phyloP scores from a whole-genome alignment of 108 stramenopile species.

The Skeletonema marinoi region DNA sequence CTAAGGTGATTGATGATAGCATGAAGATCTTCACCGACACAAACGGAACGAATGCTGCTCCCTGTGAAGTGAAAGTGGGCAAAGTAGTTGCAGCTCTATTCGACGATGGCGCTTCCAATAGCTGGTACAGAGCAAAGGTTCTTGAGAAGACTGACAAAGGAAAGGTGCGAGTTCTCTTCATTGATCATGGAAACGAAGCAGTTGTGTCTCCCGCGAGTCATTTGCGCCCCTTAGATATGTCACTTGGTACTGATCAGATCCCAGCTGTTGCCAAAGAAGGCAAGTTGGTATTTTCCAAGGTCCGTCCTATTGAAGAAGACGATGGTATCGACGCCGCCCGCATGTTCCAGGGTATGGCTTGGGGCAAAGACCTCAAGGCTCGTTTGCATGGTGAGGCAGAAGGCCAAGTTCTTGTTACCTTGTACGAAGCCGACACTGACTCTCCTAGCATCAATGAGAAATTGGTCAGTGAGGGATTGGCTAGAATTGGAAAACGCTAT shows the following conservation, averaged over 20 bases:
- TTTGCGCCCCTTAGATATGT: conserved; percentile 87
- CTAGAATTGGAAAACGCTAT: conserved; percentile 62
- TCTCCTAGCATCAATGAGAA: conserved; percentile 75
- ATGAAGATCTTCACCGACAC: conserved; percentile 87
- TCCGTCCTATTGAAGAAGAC: conserved; percentile 76
- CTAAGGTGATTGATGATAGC: conserved; percentile 81
- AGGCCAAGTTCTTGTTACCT: conserved; percentile 66
- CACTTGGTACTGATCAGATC: conserved; percentile 70
- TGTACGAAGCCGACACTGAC: conserved; percentile 50
- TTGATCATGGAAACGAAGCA: conserved; percentile 97
- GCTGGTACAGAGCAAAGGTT: conserved; percentile 97
- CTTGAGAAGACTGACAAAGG: conserved; percentile 60
- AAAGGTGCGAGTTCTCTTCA: conserved; percentile 80
- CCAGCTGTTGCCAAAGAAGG: conserved; percentile 89
- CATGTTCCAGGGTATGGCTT: conserved; percentile 73
- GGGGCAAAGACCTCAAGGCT: conserved; percentile 81
- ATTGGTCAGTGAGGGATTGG: conserved; percentile 74
- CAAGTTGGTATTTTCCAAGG: conserved; percentile 70
- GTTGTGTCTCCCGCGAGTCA: conserved; percentile 73
- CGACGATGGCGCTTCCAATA: conserved; percentile 90
- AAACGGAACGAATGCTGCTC: conserved; percentile 81
- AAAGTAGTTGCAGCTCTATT: conserved; percentile 93
- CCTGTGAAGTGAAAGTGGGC: conserved; percentile 81
- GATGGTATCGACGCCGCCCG: conserved; percentile 87
- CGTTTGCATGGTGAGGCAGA: conserved; percentile 66